These are phyloP conservation scores for Cladosporium sphaerospermum DNA, from an alignment of 2,329 filamentous ascomycete species.

Conservation along the genomic window DNA sequence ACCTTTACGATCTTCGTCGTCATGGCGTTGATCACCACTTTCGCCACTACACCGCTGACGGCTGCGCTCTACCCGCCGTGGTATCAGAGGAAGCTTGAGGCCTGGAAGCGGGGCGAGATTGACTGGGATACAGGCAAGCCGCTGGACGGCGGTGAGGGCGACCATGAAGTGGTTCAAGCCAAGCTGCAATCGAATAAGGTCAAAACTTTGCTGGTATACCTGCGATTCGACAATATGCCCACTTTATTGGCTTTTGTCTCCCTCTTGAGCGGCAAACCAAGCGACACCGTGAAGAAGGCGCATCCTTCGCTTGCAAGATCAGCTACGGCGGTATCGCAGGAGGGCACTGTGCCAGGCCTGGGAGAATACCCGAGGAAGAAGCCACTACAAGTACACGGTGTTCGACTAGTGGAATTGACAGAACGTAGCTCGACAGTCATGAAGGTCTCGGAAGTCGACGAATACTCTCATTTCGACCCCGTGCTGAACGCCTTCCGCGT, in stretches of 20 bases:
- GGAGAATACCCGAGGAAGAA: conserved; percentile 24
- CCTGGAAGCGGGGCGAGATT: conserved; percentile 78
- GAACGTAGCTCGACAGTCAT: conserved; percentile 94
- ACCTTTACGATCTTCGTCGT: conserved; percentile 94
- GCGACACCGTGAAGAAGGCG: conserved; percentile 33
- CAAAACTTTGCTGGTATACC: conserved; percentile 67
- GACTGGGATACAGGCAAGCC: conserved; percentile 70
- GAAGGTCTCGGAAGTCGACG: conserved; percentile 78
- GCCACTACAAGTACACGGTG: conserved; percentile 68
- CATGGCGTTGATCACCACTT: conserved; percentile 84
- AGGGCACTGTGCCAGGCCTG: not conserved
- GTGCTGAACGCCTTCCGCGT: conserved; percentile 88
- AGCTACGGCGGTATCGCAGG: conserved; percentile 7
- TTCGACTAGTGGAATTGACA: conserved; percentile 81
- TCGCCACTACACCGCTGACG: conserved; percentile 73
- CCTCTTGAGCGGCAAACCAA: conserved; percentile 56
- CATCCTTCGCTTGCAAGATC: conserved; percentile 32
- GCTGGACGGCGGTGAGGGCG: conserved; percentile 26
- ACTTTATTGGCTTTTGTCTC: conserved; percentile 72
- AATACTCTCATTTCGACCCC: conserved; percentile 61
- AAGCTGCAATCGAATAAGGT: conserved; percentile 50
- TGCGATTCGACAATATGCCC: conserved; percentile 78
- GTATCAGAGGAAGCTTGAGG: conserved; percentile 67
- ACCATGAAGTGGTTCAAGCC: conserved; percentile 37
- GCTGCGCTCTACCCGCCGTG: conserved; percentile 67